Base-by-base conservation (phyloP, 2,329 filamentous ascomycete genomes). In the Hymenoscyphus fructigenus region DNA sequence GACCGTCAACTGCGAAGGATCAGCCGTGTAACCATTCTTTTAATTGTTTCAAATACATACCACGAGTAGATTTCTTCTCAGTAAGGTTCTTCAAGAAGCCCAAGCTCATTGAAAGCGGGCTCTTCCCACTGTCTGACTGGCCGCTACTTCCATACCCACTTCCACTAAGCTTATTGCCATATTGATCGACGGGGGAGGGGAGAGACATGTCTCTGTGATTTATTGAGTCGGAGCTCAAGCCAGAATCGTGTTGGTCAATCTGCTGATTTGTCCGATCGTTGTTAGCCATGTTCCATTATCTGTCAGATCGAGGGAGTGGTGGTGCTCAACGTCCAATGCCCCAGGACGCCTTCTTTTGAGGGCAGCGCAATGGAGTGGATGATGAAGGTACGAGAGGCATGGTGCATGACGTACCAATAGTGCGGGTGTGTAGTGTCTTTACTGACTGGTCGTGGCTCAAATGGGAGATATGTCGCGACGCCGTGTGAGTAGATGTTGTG, bases 1-100 rank as follows among this genome's bases (percentile, higher is more conserved):
- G 90, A 57, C 92, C 93, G 81, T 97, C 93, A 90, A 65, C 65
- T 68, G 47, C 26, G 20, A 47, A 20, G 36, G 17, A 28, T 63
- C 36, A 59, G 53, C 44, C 12, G 60, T 29, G n/a, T 66, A 47
- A 34, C 47, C 2, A 23, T 53, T 64, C 28, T 26, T 61, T 17
- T 53, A 29, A 55, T 17, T 47, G 55, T 53, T 38, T 10, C 44
- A 50, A 23, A 50, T 50, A 56, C 76, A 73, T 78, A 92, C 91
- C 90, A 83, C 90, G 84, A n/a, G 90, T 92, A 14, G 85, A 85
- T 75, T 88, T 92, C 80, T 92, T 95, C 64, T 92, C 90, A 60
- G 80, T 84, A 67, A 89, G 81, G 70, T 79, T 86, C 77, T 88
- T 92, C 77, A 91, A 84, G 66, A 91, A 88, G 20, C 80, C 81